A percentile compares a stretch with the other conserved stretches of the same genome.
phyloP scores from a whole-genome alignment of 768 basidiomycete genomes.

The Boletus pseudo-olivaceus region DNA sequence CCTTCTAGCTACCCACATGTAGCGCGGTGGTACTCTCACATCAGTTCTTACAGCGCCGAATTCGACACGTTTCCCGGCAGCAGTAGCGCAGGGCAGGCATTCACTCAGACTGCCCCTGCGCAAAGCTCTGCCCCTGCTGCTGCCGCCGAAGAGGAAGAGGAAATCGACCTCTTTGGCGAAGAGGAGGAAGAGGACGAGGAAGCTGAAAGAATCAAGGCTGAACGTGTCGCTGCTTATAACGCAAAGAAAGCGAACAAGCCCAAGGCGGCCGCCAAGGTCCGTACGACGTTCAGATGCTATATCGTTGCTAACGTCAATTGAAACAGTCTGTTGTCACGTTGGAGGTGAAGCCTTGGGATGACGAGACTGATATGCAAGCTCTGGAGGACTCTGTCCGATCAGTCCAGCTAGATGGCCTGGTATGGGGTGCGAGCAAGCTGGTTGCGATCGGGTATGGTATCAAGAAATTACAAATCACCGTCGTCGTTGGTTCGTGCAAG shows the following conservation, averaged over 20 bases:
- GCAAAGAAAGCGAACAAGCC: slow-evolving; percentile 90
- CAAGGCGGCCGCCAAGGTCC: slow-evolving; percentile 84
- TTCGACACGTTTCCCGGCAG: slow-evolving; percentile 78
- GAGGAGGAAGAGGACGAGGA: slow-evolving; percentile 82
- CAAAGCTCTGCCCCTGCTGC: slow-evolving; percentile 45
- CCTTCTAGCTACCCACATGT: slow-evolving; percentile 66
- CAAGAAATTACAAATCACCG: slow-evolving; percentile 79
- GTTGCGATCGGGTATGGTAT: slow-evolving; percentile 93
- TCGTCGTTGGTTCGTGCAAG: slow-evolving; percentile 49
- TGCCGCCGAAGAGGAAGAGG: slow-evolving; percentile 53
- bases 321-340: slow-evolving; percentile 94
- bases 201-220: slow-evolving; percentile 82
- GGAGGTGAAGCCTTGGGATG: slow-evolving; percentile 99
- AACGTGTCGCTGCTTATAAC: slow-evolving; percentile 91
- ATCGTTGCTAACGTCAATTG: slow-evolving; percentile 11
- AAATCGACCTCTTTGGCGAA: slow-evolving; percentile 86
- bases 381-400: slow-evolving; percentile 83
- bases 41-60: slow-evolving; percentile 80
- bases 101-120: slow-evolving; percentile 48
- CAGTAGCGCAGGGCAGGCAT: slow-evolving; percentile 74
- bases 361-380: slow-evolving; percentile 94
- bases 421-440: slow-evolving; percentile 94
- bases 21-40: slow-evolving; percentile 93
- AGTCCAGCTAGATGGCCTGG: slow-evolving; percentile 83
- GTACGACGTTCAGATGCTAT: slow-evolving; percentile 13